Conservation (phyloP, 2,329 filamentous ascomycete species). For the Fusarium compactum region DNA sequence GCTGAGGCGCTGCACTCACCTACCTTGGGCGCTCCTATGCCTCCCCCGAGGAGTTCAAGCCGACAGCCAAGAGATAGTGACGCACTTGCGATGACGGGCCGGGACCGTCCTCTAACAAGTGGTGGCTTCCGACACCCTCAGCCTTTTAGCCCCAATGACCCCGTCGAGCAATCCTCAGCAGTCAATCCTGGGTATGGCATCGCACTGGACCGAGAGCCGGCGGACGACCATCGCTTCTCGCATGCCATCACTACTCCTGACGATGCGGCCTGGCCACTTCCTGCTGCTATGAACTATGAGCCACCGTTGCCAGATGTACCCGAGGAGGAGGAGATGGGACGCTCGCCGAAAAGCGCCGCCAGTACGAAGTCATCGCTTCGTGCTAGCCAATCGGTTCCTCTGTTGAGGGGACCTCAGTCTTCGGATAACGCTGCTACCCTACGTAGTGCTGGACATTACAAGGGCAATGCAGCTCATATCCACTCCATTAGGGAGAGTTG, state of each 20-base stretch:
- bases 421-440: constrained; percentile 57
- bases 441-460: constrained; percentile 35
- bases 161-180: constrained; percentile 35
- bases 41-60: constrained; percentile 68
- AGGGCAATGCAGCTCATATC: constrained; percentile 44
- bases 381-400: constrained; percentile 67
- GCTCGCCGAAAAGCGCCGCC: constrained; percentile 58
- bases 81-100: constrained; percentile 48
- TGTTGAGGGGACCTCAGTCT: constrained; percentile 61
- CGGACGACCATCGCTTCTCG: constrained; percentile 44
- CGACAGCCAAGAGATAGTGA: constrained; percentile 62
- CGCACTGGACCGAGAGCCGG: constrained; percentile 19
- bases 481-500: constrained; percentile 63
- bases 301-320: constrained; percentile 68
- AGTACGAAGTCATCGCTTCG: constrained; percentile 66
- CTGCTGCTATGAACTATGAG: constrained; percentile 52
- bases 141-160: constrained; percentile 53
- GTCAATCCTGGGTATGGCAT: constrained; percentile 25
- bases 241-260: constrained; percentile 59
- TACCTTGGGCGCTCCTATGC: constrained; percentile 55
- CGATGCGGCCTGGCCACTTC: constrained; percentile 58
- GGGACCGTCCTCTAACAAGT: constrained; percentile 61
- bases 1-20: constrained; percentile 43
- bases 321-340: constrained; percentile 69
- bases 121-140: constrained; percentile 60